Evolutionary conservation across 2,329 filamentous ascomycete species (phyloP).

Genomic region (Monosporascus sp.): DNA sequence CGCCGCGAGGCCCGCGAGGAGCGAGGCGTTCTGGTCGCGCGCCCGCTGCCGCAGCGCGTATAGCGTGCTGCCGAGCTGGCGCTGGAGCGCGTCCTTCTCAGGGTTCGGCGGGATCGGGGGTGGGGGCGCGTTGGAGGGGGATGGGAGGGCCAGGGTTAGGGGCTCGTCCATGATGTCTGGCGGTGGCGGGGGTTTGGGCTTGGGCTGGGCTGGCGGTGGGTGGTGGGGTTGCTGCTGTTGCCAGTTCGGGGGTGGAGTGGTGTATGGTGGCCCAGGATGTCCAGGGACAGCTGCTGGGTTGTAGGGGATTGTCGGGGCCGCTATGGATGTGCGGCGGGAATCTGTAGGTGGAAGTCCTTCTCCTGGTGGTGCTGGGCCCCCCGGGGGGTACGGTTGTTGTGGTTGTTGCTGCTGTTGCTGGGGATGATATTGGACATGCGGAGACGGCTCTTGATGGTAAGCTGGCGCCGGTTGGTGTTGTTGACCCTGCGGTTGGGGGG

Average conservation of each 20-base stretch:
- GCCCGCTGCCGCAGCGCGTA: conserved; percentile 63
- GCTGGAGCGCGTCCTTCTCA: conserved; percentile 83
- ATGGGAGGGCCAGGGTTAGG: conserved; percentile 44
- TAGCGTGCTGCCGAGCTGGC: conserved; percentile 67
- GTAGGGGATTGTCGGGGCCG: conserved; percentile 13
- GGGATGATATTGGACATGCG: conserved; percentile 19
- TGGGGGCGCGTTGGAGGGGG: conserved; percentile 50
- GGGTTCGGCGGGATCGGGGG: conserved; percentile 94
- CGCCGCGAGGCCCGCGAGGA: conserved; percentile 68
- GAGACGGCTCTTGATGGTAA: conserved; percentile 17
- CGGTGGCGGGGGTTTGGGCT: conserved; percentile 36
- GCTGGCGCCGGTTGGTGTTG: conserved; percentile 16
- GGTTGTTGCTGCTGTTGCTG: conserved; percentile 19
- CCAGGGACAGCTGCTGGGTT: conserved; percentile 6
- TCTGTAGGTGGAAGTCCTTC: neutral
- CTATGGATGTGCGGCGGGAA: conserved; percentile 15
- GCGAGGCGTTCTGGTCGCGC: conserved; percentile 66
- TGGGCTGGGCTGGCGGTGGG: conserved; percentile 27
- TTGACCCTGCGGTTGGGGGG: conserved; percentile 20
- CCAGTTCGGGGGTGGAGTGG: conserved; percentile 20
- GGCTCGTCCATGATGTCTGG: conserved; percentile 55
- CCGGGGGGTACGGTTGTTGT: conserved; percentile 21
- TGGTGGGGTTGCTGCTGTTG: conserved; percentile 18
- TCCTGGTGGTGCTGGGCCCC: conserved; percentile 8
- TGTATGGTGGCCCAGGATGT: conserved; percentile 6